Base-by-base conservation (phyloP, 208 protist species). In the Crithidia acanthocephali region DNA sequence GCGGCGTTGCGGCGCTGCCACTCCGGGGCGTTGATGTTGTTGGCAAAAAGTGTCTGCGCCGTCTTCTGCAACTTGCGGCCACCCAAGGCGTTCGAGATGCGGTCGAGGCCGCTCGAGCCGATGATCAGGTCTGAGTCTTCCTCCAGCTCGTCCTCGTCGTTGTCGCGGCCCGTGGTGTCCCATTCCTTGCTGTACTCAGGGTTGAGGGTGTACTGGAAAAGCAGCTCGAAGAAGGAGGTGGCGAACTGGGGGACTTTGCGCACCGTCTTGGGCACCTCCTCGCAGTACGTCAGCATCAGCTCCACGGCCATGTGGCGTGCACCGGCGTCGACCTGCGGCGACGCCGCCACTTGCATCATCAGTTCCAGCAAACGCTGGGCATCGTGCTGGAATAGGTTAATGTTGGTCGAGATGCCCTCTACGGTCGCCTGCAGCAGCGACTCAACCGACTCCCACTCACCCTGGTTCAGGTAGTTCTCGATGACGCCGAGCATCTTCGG, bases 221-320 rank as follows among this genome's bases (percentile, higher is more conserved):
- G 80, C 35, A 97, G 69, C 59, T 90, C 71, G 27, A 97, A 90
- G 60, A 97, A 93, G 58, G 87, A 81, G 0, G 85, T 79, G 23
- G 80, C 73, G 60, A 97, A 97, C 23, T 93, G 79, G 22, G 82
- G 80, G 45, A 97, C 85, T 71, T 92, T 94, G 32, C 92, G 84
- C 27, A 89, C 76, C 15, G 66, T 85, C 83, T 93, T 97, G 3
- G 88, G 88, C 7, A 83, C 72, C 52, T 78, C 83, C 74, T 97
- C 92, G 73, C 90, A 94, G 50, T 89, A 91, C 6, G 88, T 83
- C 58, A 97, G 56, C 53, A 97, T 64, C 16, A 87, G 67, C 68
- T 97, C 92, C 64, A 97, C 83, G 16, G 88, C 88, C 76, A 93
- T 88, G 73, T 94, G 87, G 65, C 91, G 86, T 11, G 81, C 88